Evolutionary conservation across 2,329 filamentous ascomycete genomes (phyloP), one percentile per base, ranked within the genome.

Genomic region (Nannizziopsis arthrosporioides): DNA sequence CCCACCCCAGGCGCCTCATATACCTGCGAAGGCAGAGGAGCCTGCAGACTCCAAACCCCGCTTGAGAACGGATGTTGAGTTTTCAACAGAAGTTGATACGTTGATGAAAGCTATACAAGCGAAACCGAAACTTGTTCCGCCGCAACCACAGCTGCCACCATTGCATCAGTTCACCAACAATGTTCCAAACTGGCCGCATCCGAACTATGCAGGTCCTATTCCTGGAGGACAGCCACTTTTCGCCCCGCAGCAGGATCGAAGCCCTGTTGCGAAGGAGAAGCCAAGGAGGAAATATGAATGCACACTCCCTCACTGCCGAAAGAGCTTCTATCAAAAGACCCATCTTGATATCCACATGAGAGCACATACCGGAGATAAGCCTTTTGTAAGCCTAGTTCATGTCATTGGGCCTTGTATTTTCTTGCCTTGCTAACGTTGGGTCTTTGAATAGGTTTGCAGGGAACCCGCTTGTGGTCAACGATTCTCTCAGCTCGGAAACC

Each of bases 401-500:
- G n/a, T 32, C 41, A 10, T 3, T 27, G 31, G 11, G 11, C 2
- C 15, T 18, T 27, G 10, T 18, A 3, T 7, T 8, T 37, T 36
- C 2, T 18, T 12, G 15, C 4, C 30, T 42, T 30, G n/a, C 27
- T 39, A 48, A 32, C 18, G 8, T 32, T 34, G 30, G 14, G 2
- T 39, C 8, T 39, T 46, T 18, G 11, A 12, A 32, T 22, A 49
- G 49, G 10, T 42, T 39, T 94, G 87, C 70, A 81, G 78, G 54
- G 76, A 84, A 54, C 75, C 78, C 2, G 75, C 75, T 4, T 96
- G 90, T 63, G 80, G 79, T 18, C 81, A 86, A 57, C 75, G 78
- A 9, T 96, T 96, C 63, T 92, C 86, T 11, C 90, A 95, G 64
- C 74, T 86, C 6, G 90, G 90, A 9, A 96, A 96, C 61, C 73